Conservation (phyloP, 257 asterid genomes). For the Lavandula angustifolia region DNA sequence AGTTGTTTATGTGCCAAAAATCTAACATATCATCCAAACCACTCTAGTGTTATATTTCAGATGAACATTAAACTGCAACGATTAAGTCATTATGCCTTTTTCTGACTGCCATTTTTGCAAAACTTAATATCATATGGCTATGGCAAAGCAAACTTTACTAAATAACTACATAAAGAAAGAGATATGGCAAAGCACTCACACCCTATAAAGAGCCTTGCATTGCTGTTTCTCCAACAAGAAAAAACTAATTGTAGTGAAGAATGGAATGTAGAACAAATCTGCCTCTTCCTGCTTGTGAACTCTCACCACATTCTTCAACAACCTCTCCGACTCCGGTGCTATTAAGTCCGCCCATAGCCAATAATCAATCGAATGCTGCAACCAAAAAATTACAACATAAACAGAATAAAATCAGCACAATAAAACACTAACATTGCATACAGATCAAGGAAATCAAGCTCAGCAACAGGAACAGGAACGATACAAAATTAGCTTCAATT, state of each 20-base stretch:
- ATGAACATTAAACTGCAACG: constrained; percentile 9
- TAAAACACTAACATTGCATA: not conserved
- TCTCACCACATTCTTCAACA: constrained; percentile 75
- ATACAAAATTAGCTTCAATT: constrained; percentile 12
- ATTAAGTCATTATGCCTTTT: constrained; percentile 3
- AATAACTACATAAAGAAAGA: constrained; percentile 5
- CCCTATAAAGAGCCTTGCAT: constrained; percentile 99
- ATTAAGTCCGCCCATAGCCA: constrained; percentile 98
- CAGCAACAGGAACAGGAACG: constrained; percentile 3
- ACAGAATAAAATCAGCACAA: not conserved
- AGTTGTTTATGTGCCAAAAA: not conserved
- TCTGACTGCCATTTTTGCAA: not conserved
- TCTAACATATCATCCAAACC: not conserved
- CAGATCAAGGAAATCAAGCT: constrained; percentile 23
- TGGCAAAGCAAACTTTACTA: too few species aligned
- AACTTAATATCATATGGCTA: constrained; percentile 2
- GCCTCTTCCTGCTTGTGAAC: constrained; percentile 88
- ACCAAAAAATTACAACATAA: not conserved
- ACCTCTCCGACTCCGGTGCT: constrained; percentile 74
- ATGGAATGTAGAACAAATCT: constrained; percentile 91
- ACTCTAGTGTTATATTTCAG: constrained; percentile 21
- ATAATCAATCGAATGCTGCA: constrained; percentile 93
- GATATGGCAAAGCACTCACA: constrained; percentile 85
- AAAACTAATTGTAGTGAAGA: constrained; percentile 89
- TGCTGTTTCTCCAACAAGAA: constrained; percentile 89